Evolutionary conservation across 768 basidiomycete genomes (phyloP), one percentile per base, ranked within the genome.

Genomic region (Calocybe cyanea): DNA sequence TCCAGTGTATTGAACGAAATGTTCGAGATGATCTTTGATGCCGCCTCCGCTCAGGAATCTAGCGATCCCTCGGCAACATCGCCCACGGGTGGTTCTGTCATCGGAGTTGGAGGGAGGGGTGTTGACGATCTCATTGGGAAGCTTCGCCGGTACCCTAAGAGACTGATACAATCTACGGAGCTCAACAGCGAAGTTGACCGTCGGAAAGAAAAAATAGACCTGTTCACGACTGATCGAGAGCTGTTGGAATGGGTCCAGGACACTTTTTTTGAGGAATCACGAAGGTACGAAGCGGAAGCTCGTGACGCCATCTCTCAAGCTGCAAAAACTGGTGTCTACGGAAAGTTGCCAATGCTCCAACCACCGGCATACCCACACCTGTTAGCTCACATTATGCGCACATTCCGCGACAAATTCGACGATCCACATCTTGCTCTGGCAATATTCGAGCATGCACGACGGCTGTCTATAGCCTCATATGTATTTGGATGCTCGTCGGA

Each of bases 401-500:
- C 78, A 9, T 85, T 93, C 60, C 80, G 93, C 18, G 85, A 83
- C 55, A 84, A 80, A 41, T 92, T 87, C 63, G 63, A 64, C 14
- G 83, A 92, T 49, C 92, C 93, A 1, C 76, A 91, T 56, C 74
- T 92, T 20, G 83, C 92, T 1, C 75, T 97, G 14, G 74, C 84
- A 15, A 75, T 95, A 19, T 97, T 96, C 68, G 72, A 84, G 40
- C 76, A 92, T 61, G 87, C 91, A 0, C 78, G 83, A 32, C 75
- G 76, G 32, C 76, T 83, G 3, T 90, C 87, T 1, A 77, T 85
- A 39, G 73, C 83, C 3, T 91, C 87, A 4, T 97, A 90, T 62
- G 85, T 94, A 23, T 84, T 85, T 56, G 94, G 93, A 2, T 97
- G 94, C 64, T 86, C 89, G 8, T 87, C 92, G 0, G 75, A 75